Base-by-base conservation (phyloP, 768 basidiomycete species). In the Tulasnella sp. region DNA sequence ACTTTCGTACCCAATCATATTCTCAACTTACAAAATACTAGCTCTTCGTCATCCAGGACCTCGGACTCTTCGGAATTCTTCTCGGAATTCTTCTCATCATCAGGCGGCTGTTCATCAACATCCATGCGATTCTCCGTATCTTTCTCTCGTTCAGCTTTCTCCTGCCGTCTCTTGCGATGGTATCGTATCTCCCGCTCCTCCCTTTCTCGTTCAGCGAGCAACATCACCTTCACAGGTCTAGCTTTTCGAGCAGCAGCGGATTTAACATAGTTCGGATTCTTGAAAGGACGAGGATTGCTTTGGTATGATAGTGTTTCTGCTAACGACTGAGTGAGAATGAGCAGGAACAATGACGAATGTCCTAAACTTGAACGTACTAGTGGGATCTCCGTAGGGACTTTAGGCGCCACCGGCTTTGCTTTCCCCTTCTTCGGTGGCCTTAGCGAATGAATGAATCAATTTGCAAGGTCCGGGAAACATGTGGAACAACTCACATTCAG, bases 191-290 rank as follows among this genome's bases (percentile, higher is more conserved):
- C 54, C 15, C 48, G 31, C 42, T 46, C 41, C 27, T 87, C 83
- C 0, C 81, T 72, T 58, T 90, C 87, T 4, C 83, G 74, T 61
- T 89, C 87, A 57, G 84, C 81, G 0, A 74, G 73, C 19, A 90
- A 69, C 1, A 90, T 79, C 2, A 77, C 71, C 65, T 89, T 90
- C 59, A 87, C 62, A 57, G 86, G 85, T 69, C 84, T 87, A 19
- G 82, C 76, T 19, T 85, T 72, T 6, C 84, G 71, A 53, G 77
- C 83, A 5, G 72, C 60, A 65, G 81, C 85, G 5, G 69, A 70
- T 59, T 85, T 83, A 24, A 70, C 63, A 0, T 31, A 39, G 13
- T 24, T 25, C 16, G 76, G 71, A 57, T 80, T 85, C 65, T 90
- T 90, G 70, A 89, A 89, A 0, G 84, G 81, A 0, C 81, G 73